These are phyloP conservation scores for Paecilomyces variotii DNA, from an alignment of 2,329 filamentous ascomycete species.

Conservation along the genomic window DNA sequence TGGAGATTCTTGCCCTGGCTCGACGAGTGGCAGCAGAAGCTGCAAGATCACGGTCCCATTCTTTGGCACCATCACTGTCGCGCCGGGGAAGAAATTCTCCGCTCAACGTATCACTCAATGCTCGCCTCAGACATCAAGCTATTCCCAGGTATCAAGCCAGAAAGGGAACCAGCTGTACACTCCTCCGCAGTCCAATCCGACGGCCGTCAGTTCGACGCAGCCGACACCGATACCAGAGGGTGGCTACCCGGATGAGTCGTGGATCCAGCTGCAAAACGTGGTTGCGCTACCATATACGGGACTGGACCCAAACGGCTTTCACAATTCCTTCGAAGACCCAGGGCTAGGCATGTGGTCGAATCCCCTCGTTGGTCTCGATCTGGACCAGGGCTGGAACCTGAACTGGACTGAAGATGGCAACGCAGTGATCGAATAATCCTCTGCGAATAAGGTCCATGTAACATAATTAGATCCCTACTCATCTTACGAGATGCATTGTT, in stretches of 20 bases:
- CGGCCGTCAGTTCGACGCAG: not conserved
- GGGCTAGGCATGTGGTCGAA: slow-evolving; percentile 18
- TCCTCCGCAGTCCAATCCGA: slow-evolving; percentile 15
- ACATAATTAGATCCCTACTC: not conserved
- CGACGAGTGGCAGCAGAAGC: slow-evolving; percentile 1
- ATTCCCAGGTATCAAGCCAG: slow-evolving; percentile 2
- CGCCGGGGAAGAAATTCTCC: slow-evolving; percentile 24
- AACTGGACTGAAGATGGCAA: slow-evolving; percentile 24
- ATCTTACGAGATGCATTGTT: not conserved
- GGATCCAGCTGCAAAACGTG: slow-evolving; percentile 13
- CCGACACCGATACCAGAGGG: slow-evolving; percentile 2
- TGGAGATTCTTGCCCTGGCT: slow-evolving; percentile 1
- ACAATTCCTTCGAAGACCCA: slow-evolving; percentile 16
- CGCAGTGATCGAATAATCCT: not conserved
- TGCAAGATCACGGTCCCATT: slow-evolving; percentile 39
- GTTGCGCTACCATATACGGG: slow-evolving; percentile 11
- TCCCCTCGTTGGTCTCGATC: slow-evolving; percentile 22
- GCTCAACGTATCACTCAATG: slow-evolving; percentile 4
- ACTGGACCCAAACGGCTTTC: slow-evolving; percentile 15
- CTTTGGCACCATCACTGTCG: slow-evolving; percentile 37
- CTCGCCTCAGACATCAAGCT: slow-evolving; percentile 5
- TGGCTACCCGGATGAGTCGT: slow-evolving; percentile 11
- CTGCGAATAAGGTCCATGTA: not conserved
- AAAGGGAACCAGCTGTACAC: slow-evolving; percentile 14
- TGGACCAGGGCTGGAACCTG: slow-evolving; percentile 33